Evolutionary conservation across 2,329 filamentous ascomycete species (phyloP).

Genomic region (Alternaria consortialis): DNA sequence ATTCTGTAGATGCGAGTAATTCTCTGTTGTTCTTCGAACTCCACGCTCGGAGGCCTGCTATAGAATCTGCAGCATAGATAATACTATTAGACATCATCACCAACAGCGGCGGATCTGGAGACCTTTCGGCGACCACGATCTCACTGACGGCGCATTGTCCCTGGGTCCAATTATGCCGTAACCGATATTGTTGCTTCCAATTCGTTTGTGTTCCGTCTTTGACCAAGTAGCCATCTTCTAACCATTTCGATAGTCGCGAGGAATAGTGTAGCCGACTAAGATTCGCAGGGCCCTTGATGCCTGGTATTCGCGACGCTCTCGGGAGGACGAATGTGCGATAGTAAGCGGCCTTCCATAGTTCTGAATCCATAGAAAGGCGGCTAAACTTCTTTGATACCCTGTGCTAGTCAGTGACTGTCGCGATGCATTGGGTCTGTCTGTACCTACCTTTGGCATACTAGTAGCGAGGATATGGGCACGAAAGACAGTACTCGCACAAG

Average conservation of each 20-base stretch:
- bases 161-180: conserved; percentile 89
- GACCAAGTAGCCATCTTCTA: conserved; percentile 67
- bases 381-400: conserved; percentile 80
- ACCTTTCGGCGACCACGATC: conserved; percentile 67
- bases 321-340: conserved; percentile 87
- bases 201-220: conserved; percentile 64
- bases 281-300: conserved; percentile 60
- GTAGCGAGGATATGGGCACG: conserved; percentile 74
- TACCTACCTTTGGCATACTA: conserved; percentile 67
- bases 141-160: conserved; percentile 84
- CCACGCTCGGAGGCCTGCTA: conserved; percentile 80
- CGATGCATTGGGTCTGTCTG: background rate
- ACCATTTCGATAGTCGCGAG: conserved; percentile 67
- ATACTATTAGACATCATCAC: conserved; percentile 80
- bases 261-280: conserved; percentile 59
- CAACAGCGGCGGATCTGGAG: conserved; percentile 68
- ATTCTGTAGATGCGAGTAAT: conserved; percentile 63
- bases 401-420: conserved; percentile 25
- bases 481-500: conserved; percentile 83
- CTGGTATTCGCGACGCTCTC: conserved; percentile 77
- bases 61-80: conserved; percentile 77
- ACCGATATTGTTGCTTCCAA: conserved; percentile 89
- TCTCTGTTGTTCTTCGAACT: conserved; percentile 67
- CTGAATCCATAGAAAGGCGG: conserved; percentile 77
- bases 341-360: conserved; percentile 91